Base-by-base conservation (phyloP, 441 rosid genomes). In the Dalechampia spathulata region DNA sequence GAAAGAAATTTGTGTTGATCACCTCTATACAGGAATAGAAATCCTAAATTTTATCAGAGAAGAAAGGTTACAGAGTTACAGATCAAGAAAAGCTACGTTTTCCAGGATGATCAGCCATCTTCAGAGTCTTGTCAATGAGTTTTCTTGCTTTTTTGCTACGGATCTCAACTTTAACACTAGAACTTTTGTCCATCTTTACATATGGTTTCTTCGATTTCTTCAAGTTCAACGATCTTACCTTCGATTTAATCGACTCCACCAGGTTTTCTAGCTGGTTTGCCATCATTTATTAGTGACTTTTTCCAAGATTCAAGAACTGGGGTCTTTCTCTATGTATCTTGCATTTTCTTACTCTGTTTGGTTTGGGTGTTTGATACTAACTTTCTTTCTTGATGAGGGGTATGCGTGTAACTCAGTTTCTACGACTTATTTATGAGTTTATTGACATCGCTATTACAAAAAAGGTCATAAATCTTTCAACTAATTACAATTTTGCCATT, bases 121-220 rank as follows among this genome's bases (percentile, higher is more conserved):
- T 70, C 53, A 93, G 73, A 5, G 96, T 93, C 75, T 93, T 82
- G 27, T 87, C 85, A 14, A 93, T 93, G 60, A 93, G 81, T 60
- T 78, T 70, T 22, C 67, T 77, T 0, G 96, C 90, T 73, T 90
- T 93, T 63, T 85, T 72, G 77, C 99, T 87, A 11, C 97, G 86
- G 65, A 93, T 93, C 76, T 86, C 95, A 0, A 87, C 96, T 71
- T 67, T 85, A 14, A 90, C 97, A 55, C 99, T 93, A 0, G 95
- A 65, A 72, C 96, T 87, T 71, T 89, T 92, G 65, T 83, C 94
- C 95, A 92, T 86, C 61, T 82, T 89, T 8, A 80, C 58, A 75
- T 89, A 92, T 12, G 96, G 73, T 60, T 86, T 86, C 75, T 75
- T 78, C 10, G 63, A 48, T 76, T 75, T 84, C 82, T 74, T 86